phyloP scores from a whole-genome alignment of 768 basidiomycete species.

The Suillus bovinus region DNA sequence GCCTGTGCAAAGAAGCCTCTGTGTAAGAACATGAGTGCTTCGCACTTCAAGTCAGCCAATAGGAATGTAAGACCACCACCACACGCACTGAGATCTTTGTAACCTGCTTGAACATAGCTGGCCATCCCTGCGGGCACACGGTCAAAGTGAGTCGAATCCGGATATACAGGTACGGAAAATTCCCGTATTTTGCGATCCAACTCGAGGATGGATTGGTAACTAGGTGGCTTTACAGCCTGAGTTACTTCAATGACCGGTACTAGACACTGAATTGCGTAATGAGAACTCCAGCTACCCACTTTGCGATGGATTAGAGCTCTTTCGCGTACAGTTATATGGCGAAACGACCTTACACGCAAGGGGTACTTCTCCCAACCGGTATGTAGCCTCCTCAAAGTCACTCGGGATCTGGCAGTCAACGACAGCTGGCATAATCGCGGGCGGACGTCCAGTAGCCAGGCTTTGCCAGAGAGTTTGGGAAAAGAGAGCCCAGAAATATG shows the following conservation, averaged over 20 bases:
- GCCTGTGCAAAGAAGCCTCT: conserved; percentile 59
- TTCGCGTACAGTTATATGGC: neutral
- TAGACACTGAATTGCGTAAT: conserved; percentile 41
- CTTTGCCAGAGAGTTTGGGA: conserved; percentile 53
- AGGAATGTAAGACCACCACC: neutral
- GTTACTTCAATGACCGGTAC: conserved; percentile 42
- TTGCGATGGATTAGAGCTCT: conserved; percentile 9
- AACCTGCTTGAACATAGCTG: conserved; percentile 42
- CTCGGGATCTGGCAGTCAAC: conserved; percentile 50
- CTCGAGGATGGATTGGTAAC: conserved; percentile 47
- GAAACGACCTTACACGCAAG: conserved; percentile 42
- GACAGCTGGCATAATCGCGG: conserved; percentile 41
- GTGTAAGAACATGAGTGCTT: conserved; percentile 57
- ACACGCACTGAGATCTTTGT: conserved; percentile 44
- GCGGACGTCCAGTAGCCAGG: conserved; percentile 49
- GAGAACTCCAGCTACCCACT: conserved; percentile 54
- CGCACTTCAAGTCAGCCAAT: conserved; percentile 10
- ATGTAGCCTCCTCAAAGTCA: conserved; percentile 45
- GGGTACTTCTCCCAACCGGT: conserved; percentile 43
- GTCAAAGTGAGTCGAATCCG: conserved; percentile 21
- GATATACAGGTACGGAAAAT: conserved; percentile 29
- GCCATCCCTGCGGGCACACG: conserved; percentile 43
- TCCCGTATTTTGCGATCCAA: conserved; percentile 51
- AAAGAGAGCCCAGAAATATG: conserved; percentile 58
- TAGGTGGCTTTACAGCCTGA: conserved; percentile 43